Evolutionary conservation across 1,284 basidiomycete species (phyloP).

Genomic region (Spongispora temasekensis): DNA sequence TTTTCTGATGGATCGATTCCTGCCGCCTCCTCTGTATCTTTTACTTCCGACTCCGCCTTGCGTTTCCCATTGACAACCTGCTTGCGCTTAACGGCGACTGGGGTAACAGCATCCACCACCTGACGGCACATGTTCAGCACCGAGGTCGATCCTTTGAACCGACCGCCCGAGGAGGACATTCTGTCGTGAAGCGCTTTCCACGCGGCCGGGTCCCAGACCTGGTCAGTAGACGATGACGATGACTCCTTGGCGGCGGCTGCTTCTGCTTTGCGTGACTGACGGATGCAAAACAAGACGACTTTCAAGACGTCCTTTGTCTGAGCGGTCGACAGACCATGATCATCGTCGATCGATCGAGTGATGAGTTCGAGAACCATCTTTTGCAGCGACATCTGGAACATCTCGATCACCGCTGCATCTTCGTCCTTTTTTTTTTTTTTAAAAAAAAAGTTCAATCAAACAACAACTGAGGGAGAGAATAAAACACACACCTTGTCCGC

Average conservation of each 20-base stretch:
- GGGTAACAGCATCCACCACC: slow-evolving; percentile 37
- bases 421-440: slow-evolving; percentile 21
- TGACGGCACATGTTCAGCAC: slow-evolving; percentile 54
- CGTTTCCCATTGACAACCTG: slow-evolving; percentile 39
- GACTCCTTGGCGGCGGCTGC: too few relatives aligned
- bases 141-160: slow-evolving; percentile 47
- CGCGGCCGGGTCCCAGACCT: slow-evolving; percentile 46
- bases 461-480: background rate
- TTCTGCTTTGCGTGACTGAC: slow-evolving; percentile 56
- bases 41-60: slow-evolving; percentile 35
- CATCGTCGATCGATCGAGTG: slow-evolving; percentile 51
- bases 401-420: slow-evolving; percentile 44
- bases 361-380: slow-evolving; percentile 53
- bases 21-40: slow-evolving; percentile 23
- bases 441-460: background rate
- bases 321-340: slow-evolving; percentile 54
- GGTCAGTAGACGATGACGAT: slow-evolving; percentile 19
- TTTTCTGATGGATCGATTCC: slow-evolving; percentile 39
- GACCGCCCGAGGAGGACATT: slow-evolving; percentile 42
- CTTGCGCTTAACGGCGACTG: slow-evolving; percentile 23
- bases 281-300: slow-evolving; percentile 63
- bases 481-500: slow-evolving; percentile 34
- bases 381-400: slow-evolving; percentile 49
- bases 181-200: slow-evolving; percentile 41
- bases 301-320: slow-evolving; percentile 85